Percentiles rank a stretch among this genome's conserved stretches.
These are phyloP conservation scores for Collybiopsis confluens DNA, from an alignment of 768 basidiomycete genomes.

Conservation along the genomic window DNA sequence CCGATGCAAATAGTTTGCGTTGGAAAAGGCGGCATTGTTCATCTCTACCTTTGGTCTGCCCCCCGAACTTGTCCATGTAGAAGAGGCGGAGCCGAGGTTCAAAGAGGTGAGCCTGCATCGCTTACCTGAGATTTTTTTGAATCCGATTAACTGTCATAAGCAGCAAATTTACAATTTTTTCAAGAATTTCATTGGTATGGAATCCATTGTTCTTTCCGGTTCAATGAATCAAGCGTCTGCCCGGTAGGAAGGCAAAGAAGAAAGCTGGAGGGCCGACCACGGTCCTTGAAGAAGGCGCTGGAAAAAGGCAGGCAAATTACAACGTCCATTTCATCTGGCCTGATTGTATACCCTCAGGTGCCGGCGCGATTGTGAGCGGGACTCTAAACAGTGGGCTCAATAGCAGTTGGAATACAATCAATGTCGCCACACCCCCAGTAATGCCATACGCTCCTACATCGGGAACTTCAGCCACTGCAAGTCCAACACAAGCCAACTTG, in stretches of 20 bases:
- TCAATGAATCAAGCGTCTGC: too few relatives aligned
- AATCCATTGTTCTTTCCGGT: too few relatives aligned
- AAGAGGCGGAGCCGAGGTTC: conserved; percentile 57
- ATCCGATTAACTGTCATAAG: conserved; percentile 16
- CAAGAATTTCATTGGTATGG: conserved; percentile 37
- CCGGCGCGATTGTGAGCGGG: neutral
- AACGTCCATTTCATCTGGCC: neutral
- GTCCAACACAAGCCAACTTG: conserved; percentile 22
- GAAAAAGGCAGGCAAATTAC: conserved; percentile 39
- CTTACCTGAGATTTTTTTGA: neutral
- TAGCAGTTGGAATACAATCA: conserved; percentile 1
- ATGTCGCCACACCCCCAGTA: conserved; percentile 27
- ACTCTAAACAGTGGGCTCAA: neutral
- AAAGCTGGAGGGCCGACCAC: conserved; percentile 51
- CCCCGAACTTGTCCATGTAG: conserved; percentile 36
- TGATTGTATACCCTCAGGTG: neutral
- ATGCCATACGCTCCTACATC: conserved; percentile 37
- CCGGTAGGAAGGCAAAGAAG: conserved; percentile 60
- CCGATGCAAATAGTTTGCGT: too few relatives aligned
- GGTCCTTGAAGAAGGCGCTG: conserved; percentile 45
- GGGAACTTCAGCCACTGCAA: conserved; percentile 32
- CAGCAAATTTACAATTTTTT: conserved; percentile 76
- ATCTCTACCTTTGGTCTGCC: conserved; percentile 56
- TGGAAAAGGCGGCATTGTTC: conserved; percentile 60
- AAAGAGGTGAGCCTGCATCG: conserved; percentile 43